These are phyloP conservation scores for Lindgomyces ingoldianus DNA, from an alignment of 495 filamentous ascomycete species.

Conservation along the genomic window DNA sequence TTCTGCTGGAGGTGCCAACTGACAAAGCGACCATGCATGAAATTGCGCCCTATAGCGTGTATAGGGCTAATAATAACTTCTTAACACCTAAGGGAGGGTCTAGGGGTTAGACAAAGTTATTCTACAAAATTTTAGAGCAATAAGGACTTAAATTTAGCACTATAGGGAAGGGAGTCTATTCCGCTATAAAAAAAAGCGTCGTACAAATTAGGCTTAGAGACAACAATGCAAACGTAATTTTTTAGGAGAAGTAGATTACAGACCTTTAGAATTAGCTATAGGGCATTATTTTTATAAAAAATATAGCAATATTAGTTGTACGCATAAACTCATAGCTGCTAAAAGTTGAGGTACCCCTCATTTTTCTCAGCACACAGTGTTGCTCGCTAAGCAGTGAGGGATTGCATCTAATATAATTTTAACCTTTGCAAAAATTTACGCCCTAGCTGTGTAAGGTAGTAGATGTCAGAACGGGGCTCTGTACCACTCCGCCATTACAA, in stretches of 20 bases:
- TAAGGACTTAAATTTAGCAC: conserved; percentile 17
- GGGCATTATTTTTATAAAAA: conserved; percentile 1
- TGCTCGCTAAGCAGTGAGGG: neutral
- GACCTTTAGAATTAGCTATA: conserved; percentile 1
- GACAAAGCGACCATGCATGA: neutral
- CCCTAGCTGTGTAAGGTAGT: too few relatives aligned
- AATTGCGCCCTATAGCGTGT: conserved; percentile 1
- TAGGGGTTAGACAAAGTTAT: conserved; percentile 6
- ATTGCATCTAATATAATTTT: too few relatives aligned
- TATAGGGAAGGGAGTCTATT: conserved; percentile 24
- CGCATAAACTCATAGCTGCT: neutral
- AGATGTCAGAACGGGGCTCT: too few relatives aligned
- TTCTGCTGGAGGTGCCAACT: neutral
- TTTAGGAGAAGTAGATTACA: conserved; percentile 3
- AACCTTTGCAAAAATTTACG: too few relatives aligned
- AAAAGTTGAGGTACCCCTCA: neutral
- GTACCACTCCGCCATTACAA: too few relatives aligned
- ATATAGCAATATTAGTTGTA: conserved; percentile 8
- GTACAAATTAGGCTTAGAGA: neutral
- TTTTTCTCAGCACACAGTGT: conserved; percentile 3
- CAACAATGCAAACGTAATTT: conserved; percentile 4
- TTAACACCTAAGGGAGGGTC: conserved; percentile 4
- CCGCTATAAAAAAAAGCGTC: conserved; percentile 19
- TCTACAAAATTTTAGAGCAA: conserved; percentile 19
- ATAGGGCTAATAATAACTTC: conserved; percentile 17